These are phyloP conservation scores for Erodium chrysanthum DNA, from an alignment of 441 rosid species.

Conservation along the genomic window DNA sequence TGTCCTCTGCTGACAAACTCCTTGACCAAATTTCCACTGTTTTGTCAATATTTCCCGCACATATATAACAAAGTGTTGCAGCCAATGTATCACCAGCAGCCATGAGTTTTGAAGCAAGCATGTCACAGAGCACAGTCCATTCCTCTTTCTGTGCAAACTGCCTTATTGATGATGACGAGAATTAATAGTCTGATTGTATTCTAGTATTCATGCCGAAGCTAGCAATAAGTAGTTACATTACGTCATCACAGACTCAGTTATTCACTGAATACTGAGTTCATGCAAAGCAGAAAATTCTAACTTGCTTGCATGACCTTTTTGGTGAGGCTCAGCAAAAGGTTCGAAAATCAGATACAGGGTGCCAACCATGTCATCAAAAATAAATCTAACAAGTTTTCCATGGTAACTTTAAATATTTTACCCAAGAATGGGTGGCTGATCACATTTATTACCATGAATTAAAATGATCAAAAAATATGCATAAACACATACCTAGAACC, in stretches of 20 bases:
- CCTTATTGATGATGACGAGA: slow-evolving; percentile 8
- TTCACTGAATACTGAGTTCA: background rate
- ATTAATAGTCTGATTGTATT: background rate
- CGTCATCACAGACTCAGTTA: background rate
- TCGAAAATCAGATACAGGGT: background rate
- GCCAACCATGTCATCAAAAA: background rate
- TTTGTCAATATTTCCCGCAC: slow-evolving; percentile 92
- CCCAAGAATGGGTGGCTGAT: background rate
- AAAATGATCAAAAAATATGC: background rate
- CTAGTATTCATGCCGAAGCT: background rate
- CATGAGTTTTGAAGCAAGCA: slow-evolving; percentile 77
- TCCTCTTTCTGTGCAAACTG: slow-evolving; percentile 94
- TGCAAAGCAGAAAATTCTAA: background rate
- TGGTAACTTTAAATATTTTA: background rate
- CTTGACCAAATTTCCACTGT: slow-evolving; percentile 98
- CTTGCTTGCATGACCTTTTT: background rate
- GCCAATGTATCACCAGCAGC: slow-evolving; percentile 67
- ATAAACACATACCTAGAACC: background rate
- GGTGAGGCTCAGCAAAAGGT: background rate
- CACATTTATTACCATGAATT: background rate
- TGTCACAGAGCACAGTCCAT: slow-evolving; percentile 75
- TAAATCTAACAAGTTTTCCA: background rate
- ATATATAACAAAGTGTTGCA: slow-evolving; percentile 90
- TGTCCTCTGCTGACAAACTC: slow-evolving; percentile 50
- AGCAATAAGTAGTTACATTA: background rate